Conservation (phyloP, 176 grass and related monocot species). For the Oryza punctata region DNA sequence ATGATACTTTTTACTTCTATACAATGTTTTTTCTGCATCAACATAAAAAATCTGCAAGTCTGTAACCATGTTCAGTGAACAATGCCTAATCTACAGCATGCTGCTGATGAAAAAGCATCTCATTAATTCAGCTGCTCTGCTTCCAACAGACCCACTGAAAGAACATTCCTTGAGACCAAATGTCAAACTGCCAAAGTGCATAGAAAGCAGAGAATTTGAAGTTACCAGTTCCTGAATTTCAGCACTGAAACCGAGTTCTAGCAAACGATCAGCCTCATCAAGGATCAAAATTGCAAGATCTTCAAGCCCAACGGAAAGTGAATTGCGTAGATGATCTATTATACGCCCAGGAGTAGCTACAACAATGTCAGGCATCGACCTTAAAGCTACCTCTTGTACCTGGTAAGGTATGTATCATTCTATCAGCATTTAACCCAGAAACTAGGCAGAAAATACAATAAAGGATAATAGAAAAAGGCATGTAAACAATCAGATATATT, state of each 20-base stretch:
- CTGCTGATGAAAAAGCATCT: not conserved
- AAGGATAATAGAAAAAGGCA: slow-evolving; percentile 3
- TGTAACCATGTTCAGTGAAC: not conserved
- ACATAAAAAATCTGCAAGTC: not conserved
- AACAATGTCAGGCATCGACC: slow-evolving; percentile 97
- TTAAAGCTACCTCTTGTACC: slow-evolving; percentile 87
- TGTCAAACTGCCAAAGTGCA: not conserved
- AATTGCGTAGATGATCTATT: slow-evolving; percentile 93
- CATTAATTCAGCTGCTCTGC: not conserved
- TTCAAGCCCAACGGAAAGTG: slow-evolving; percentile 89
- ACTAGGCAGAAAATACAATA: not conserved
- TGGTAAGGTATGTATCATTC: slow-evolving; percentile 44
- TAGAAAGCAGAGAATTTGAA: slow-evolving; percentile 27
- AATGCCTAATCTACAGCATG: not conserved
- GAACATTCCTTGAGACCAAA: not conserved
- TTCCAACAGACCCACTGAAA: not conserved
- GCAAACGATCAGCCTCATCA: slow-evolving; percentile 93
- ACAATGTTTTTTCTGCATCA: not conserved
- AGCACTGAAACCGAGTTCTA: slow-evolving; percentile 94
- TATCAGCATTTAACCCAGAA: slow-evolving; percentile 27
- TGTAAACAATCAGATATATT: slow-evolving; percentile 6
- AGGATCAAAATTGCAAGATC: slow-evolving; percentile 95
- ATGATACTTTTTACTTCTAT: not conserved
- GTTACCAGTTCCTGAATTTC: slow-evolving; percentile 93
- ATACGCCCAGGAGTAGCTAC: slow-evolving; percentile 95